A percentile compares a stretch with the other conserved stretches of the same genome.
These are phyloP conservation scores for Phaeodactylum tricornutum DNA, from an alignment of 108 stramenopile genomes.

Conservation along the genomic window DNA sequence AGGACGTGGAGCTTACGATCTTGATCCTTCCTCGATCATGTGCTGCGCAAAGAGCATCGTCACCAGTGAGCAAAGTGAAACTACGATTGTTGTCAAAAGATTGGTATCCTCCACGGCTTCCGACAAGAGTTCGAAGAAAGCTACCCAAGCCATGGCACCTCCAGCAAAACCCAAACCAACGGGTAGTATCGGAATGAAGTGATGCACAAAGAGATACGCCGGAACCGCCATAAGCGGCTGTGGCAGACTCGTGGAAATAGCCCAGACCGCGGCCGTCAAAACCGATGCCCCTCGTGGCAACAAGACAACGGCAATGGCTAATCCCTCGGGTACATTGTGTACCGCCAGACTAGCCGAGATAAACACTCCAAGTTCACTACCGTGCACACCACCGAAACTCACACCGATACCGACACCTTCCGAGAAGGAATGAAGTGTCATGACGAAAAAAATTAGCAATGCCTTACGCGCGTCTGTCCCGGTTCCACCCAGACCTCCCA, in stretches of 20 bases:
- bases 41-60: conserved; percentile 58
- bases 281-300: conserved; percentile 78
- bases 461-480: conserved; percentile 85
- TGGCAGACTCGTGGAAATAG: conserved; percentile 89
- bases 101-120: conserved; percentile 91
- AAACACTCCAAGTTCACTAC: conserved; percentile 86
- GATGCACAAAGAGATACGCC: conserved; percentile 91
- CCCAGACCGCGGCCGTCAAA: conserved; percentile 88
- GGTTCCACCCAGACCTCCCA: conserved; percentile 78
- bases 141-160: conserved; percentile 98
- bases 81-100: conserved; percentile 54
- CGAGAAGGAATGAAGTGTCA: conserved; percentile 96
- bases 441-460: conserved; percentile 93
- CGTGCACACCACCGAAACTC: conserved; percentile 79
- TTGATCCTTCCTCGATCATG: conserved; percentile 34
- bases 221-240: conserved; percentile 99
- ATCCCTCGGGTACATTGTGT: conserved; percentile 98
- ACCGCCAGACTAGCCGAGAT: conserved; percentile 94
- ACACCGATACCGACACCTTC: conserved; percentile 98
- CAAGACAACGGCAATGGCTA: conserved; percentile 94
- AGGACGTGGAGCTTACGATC: too few relatives aligned
- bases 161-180: conserved; percentile 97
- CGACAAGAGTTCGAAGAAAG: conserved; percentile 83
- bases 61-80: conserved; percentile 41
- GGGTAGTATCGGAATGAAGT: conserved; percentile 90